A percentile compares a stretch with the other conserved stretches of the same genome.
Evolutionary conservation across 2,329 filamentous ascomycete species (phyloP).

Genomic region (Alternaria hordeiaustralica): DNA sequence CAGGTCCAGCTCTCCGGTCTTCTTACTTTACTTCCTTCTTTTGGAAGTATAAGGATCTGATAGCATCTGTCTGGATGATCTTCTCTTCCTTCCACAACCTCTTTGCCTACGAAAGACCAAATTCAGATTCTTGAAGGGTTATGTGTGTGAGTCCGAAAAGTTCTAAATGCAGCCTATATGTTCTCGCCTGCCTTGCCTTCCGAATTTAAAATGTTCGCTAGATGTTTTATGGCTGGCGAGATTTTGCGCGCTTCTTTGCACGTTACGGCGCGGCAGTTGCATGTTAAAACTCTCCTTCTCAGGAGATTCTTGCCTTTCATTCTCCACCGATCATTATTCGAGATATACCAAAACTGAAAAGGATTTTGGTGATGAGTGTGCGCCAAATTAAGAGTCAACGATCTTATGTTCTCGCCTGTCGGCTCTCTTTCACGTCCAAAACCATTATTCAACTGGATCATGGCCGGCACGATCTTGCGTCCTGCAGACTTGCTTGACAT

Average conservation of each 20-base stretch:
- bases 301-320: neutral
- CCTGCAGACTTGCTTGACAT: too few species aligned
- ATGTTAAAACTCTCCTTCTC: too few species aligned
- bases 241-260: neutral
- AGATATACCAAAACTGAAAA: accelerated
- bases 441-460: neutral
- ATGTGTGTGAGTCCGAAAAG: neutral
- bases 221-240: neutral
- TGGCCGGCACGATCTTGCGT: neutral
- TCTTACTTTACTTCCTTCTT: neutral
- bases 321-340: neutral
- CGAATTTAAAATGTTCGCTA: too few species aligned
- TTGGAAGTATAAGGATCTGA: accelerated
- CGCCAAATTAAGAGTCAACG: accelerated
- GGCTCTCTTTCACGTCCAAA: neutral
- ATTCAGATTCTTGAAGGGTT: neutral
- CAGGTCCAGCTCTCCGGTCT: neutral
- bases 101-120: neutral
- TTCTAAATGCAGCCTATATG: too few species aligned
- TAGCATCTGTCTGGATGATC: neutral
- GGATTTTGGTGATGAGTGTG: accelerated
- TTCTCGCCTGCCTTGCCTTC: too few species aligned
- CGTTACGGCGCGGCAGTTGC: neutral
- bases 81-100: neutral
- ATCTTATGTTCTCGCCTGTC: neutral